phyloP scores from a whole-genome alignment of 306 rosid species.

The Trichosanthes cucumerina region DNA sequence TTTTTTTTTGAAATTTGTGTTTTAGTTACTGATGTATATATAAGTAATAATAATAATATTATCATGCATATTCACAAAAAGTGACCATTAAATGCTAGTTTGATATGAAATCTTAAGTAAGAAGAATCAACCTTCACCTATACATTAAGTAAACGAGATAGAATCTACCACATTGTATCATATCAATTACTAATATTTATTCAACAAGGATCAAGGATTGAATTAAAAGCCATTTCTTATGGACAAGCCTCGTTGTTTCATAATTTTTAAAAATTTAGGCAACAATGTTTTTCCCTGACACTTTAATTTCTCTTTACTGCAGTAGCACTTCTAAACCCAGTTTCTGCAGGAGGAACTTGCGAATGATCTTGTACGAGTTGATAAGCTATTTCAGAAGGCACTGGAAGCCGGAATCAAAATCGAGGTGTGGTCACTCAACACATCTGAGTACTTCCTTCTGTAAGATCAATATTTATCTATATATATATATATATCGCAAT shows the following conservation, averaged over 20 bases:
- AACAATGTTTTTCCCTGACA: slow-evolving; percentile 9
- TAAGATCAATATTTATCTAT: background rate
- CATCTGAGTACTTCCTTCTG: slow-evolving; percentile 2
- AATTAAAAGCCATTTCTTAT: background rate
- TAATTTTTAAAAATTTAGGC: background rate
- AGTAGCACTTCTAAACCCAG: slow-evolving; percentile 15
- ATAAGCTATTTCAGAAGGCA: slow-evolving; percentile 66
- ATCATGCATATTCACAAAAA: too few relatives aligned
- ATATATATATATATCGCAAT: background rate
- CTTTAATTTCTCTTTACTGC: background rate
- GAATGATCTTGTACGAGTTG: slow-evolving; percentile 66
- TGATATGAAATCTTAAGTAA: too few relatives aligned
- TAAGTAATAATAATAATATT: too few relatives aligned
- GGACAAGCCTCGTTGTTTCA: background rate
- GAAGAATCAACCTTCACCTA: too few relatives aligned
- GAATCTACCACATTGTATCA: too few relatives aligned
- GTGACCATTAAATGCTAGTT: too few relatives aligned
- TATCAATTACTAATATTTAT: too few relatives aligned
- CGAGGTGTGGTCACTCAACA: slow-evolving; percentile 44
- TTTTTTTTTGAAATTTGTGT: too few relatives aligned
- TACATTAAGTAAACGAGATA: too few relatives aligned
- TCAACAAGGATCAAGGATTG: too few relatives aligned
- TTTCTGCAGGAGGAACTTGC: slow-evolving; percentile 74
- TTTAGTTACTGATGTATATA: too few relatives aligned
- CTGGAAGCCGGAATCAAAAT: slow-evolving; percentile 63